These are phyloP conservation scores for Spergularia azorica DNA, from an alignment of 179 eudicot species.

Conservation along the genomic window DNA sequence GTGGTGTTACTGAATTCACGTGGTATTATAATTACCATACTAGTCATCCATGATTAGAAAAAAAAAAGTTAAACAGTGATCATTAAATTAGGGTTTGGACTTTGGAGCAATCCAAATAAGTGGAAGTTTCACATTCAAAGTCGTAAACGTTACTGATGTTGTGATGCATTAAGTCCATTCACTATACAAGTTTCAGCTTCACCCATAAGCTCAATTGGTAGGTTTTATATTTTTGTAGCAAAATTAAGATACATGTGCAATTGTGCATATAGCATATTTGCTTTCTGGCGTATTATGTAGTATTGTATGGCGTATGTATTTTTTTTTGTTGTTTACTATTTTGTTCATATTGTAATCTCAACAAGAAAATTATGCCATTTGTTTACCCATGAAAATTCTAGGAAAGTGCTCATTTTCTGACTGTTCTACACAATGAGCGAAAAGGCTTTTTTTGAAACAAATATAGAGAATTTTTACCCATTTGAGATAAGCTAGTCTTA, in stretches of 20 bases:
- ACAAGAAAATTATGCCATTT: neutral
- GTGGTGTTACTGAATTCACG: too few relatives aligned
- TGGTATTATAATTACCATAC: too few relatives aligned
- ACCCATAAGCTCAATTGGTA: neutral
- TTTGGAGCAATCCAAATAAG: slow-evolving; percentile 6
- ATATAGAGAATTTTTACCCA: too few relatives aligned
- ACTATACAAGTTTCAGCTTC: slow-evolving; percentile 3
- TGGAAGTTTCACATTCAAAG: slow-evolving; percentile 17
- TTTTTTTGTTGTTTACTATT: too few relatives aligned
- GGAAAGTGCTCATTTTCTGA: slow-evolving; percentile 17
- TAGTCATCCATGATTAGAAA: too few relatives aligned
- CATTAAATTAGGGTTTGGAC: neutral
- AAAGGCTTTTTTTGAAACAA: neutral
- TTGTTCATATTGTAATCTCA: too few relatives aligned
- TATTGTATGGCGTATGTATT: too few relatives aligned
- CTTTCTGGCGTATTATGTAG: neutral
- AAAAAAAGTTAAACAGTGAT: neutral
- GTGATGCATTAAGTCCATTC: neutral
- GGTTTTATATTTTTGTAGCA: neutral
- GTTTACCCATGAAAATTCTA: slow-evolving; percentile 14
- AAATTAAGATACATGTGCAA: neutral
- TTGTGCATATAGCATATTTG: neutral
- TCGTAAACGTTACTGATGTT: slow-evolving; percentile 12
- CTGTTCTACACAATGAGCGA: neutral
- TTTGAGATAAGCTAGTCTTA: too few relatives aligned